A percentile compares a stretch with the other conserved stretches of the same genome.
Conservation (phyloP, 1,284 basidiomycete species). For the Rhizoctonia solani region DNA sequence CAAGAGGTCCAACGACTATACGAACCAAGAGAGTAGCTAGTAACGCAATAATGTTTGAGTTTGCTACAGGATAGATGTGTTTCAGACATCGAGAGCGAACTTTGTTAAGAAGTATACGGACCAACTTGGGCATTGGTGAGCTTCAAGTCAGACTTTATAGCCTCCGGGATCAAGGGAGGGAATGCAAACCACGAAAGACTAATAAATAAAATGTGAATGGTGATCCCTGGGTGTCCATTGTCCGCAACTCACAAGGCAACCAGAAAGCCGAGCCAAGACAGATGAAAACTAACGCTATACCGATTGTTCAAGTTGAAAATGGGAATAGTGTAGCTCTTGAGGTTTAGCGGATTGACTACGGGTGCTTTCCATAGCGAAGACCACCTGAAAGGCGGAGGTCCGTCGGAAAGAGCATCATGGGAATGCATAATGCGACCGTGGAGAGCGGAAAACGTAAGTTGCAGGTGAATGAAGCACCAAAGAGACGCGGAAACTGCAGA, state of each 20-base stretch:
- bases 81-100: background rate
- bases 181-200: constrained; percentile 69
- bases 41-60: constrained; percentile 64
- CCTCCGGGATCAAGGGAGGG: constrained; percentile 63
- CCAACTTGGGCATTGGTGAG: constrained; percentile 55
- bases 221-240: constrained; percentile 34
- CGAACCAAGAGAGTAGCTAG: constrained; percentile 61
- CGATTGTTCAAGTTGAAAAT: constrained; percentile 58
- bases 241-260: constrained; percentile 47
- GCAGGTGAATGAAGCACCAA: background rate
- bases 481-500: background rate
- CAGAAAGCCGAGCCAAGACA: constrained; percentile 57
- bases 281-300: constrained; percentile 59
- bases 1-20: constrained; percentile 57
- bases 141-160: constrained; percentile 60
- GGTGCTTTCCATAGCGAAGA: constrained; percentile 44
- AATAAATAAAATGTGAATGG: constrained; percentile 40
- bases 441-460: constrained; percentile 8
- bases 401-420: background rate
- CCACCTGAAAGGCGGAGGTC: constrained; percentile 42
- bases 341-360: constrained; percentile 57
- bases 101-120: constrained; percentile 36
- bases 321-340: constrained; percentile 60
- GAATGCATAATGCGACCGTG: background rate
- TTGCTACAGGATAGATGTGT: constrained; percentile 44